Percentiles rank a stretch among this genome's conserved stretches.
Conservation (phyloP, 768 basidiomycete genomes). For the Gyrodon lividus region DNA sequence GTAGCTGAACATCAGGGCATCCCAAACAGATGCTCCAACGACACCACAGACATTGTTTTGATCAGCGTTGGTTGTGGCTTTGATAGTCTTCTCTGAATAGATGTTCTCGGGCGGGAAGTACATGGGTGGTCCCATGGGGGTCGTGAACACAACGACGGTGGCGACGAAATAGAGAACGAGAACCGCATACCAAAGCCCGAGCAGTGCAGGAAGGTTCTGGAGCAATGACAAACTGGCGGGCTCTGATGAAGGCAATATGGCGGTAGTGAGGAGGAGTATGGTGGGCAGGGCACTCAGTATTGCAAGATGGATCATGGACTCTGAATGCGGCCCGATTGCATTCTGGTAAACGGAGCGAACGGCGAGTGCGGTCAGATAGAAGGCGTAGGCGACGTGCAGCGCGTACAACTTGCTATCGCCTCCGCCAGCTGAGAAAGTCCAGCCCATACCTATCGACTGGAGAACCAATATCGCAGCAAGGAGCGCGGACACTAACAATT, state of each 20-base stretch:
- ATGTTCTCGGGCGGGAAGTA: slow-evolving; percentile 73
- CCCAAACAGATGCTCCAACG: slow-evolving; percentile 45
- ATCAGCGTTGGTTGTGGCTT: slow-evolving; percentile 57
- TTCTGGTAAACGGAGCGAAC: slow-evolving; percentile 49
- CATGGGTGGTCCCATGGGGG: slow-evolving; percentile 71
- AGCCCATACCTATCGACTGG: slow-evolving; percentile 56
- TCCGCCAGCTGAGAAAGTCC: slow-evolving; percentile 33
- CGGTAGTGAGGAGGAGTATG: slow-evolving; percentile 42
- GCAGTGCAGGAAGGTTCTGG: slow-evolving; percentile 19
- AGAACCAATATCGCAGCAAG: slow-evolving; percentile 48
- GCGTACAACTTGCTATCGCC: slow-evolving; percentile 33
- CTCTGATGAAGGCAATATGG: slow-evolving; percentile 54
- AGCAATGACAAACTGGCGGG: slow-evolving; percentile 33
- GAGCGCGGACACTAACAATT: slow-evolving; percentile 48
- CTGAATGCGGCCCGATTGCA: slow-evolving; percentile 39
- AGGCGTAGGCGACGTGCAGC: slow-evolving; percentile 51
- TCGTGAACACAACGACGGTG: slow-evolving; percentile 43
- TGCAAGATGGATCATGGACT: slow-evolving; percentile 61
- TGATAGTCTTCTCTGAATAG: slow-evolving; percentile 70
- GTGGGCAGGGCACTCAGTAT: slow-evolving; percentile 50
- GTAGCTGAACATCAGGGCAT: slow-evolving; percentile 74
- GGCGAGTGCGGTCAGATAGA: slow-evolving; percentile 58
- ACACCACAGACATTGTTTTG: slow-evolving; percentile 71
- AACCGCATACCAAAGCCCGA: slow-evolving; percentile 51
- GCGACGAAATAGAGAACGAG: slow-evolving; percentile 50